These are phyloP conservation scores for Phalaenopsis hybrid DNA, from an alignment of 116 monocot species.

Conservation along the genomic window DNA sequence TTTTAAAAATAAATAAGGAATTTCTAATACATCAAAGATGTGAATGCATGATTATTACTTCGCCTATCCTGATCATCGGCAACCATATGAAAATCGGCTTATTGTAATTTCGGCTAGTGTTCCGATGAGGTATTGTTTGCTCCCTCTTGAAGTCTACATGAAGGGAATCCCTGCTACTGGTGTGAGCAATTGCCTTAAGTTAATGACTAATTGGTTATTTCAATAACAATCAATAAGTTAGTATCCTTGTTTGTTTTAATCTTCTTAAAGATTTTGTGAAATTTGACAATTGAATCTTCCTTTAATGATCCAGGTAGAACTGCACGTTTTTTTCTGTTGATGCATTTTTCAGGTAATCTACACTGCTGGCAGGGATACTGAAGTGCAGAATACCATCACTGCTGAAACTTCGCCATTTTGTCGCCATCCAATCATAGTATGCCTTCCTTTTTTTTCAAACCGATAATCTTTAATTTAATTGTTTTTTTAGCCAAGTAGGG, in stretches of 20 bases:
- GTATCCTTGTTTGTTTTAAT: no score
- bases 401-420: slow-evolving; percentile 53
- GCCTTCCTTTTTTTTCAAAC: neutral
- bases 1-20: neutral
- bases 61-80: neutral
- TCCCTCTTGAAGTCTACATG: no score
- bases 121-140: no score
- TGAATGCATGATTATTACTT: neutral
- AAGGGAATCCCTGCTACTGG: no score
- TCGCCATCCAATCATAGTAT: slow-evolving; percentile 65
- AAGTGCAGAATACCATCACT: slow-evolving; percentile 55
- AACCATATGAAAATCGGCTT: no score
- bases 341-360: slow-evolving; percentile 57
- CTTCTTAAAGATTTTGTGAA: neutral
- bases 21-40: neutral
- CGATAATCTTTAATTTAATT: neutral
- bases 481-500: neutral
- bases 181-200: no score
- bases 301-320: neutral
- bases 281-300: neutral
- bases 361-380: slow-evolving; percentile 76
- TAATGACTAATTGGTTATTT: no score
- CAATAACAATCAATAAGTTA: no score
- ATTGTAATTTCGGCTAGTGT: no score
- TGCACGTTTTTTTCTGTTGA: neutral